Evolutionary conservation across 2,329 filamentous ascomycete species (phyloP).

Genomic region (Monilinia laxa): DNA sequence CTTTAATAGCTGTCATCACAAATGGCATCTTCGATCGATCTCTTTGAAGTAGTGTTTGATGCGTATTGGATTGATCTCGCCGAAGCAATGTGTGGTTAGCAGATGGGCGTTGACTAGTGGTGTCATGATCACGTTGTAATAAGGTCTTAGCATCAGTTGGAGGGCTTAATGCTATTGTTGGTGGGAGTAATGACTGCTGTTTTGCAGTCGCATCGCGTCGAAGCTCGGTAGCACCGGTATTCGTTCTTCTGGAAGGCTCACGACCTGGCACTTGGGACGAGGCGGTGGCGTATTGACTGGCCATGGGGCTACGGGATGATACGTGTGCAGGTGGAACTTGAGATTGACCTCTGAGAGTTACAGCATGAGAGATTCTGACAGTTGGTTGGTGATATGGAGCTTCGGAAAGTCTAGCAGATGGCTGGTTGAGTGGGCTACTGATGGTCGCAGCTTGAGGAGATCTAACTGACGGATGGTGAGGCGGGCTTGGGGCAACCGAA

Average conservation of each 20-base stretch:
- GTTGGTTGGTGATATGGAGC: background rate
- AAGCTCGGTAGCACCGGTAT: background rate
- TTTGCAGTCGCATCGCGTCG: background rate
- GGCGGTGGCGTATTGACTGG: background rate
- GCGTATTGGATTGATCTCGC: background rate
- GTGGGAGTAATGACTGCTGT: background rate
- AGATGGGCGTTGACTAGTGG: background rate
- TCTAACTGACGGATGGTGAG: background rate
- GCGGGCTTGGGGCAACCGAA: background rate
- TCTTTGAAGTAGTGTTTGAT: background rate
- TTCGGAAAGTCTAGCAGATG: background rate
- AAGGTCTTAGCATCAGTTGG: background rate
- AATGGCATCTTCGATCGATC: background rate
- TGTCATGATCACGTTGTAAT: background rate
- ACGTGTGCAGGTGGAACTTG: background rate
- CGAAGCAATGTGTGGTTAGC: background rate
- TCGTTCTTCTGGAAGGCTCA: background rate
- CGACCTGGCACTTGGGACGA: background rate
- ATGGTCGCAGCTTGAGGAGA: constrained; percentile 1
- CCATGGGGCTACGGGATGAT: background rate
- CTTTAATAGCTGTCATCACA: background rate
- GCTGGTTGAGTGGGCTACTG: background rate
- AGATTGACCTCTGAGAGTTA: background rate
- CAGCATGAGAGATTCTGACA: background rate
- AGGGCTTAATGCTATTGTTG: background rate